These are phyloP conservation scores for Yamadazyma sp. DNA, from an alignment of 1,139 yeast genomes.

Conservation along the genomic window DNA sequence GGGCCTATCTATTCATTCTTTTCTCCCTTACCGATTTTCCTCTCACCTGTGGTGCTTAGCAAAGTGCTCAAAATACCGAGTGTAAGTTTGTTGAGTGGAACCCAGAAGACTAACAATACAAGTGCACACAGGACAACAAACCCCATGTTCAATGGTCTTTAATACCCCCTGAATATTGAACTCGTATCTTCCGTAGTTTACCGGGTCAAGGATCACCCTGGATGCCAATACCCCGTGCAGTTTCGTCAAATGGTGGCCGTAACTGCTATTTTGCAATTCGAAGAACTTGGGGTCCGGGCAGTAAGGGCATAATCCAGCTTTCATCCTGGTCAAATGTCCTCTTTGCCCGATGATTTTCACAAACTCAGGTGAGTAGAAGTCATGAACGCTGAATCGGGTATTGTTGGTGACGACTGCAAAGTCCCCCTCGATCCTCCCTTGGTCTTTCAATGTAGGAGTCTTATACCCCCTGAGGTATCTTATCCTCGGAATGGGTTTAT, in stretches of 20 bases:
- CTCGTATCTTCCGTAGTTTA: conserved; percentile 6
- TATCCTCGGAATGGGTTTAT: conserved; percentile 1
- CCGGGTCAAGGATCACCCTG: conserved; percentile 8
- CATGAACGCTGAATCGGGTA: conserved; percentile 3
- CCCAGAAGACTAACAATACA: conserved; percentile 5
- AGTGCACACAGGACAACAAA: conserved; percentile 8
- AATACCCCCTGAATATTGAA: conserved; percentile 3
- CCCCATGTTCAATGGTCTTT: conserved; percentile 5
- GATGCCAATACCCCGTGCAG: conserved; percentile 8
- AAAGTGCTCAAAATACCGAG: conserved; percentile 10
- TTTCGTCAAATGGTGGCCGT: conserved; percentile 8
- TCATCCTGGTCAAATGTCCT: neutral
- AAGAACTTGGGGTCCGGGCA: conserved; percentile 6
- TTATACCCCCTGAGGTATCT: conserved; percentile 8
- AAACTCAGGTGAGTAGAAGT: conserved; percentile 10
- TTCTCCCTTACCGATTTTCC: neutral
- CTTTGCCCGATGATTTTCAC: conserved; percentile 1
- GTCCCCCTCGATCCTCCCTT: neutral
- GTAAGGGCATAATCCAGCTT: conserved; percentile 10
- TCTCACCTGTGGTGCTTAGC: conserved; percentile 4
- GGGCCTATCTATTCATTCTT: too few relatives aligned
- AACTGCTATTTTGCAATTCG: conserved; percentile 8
- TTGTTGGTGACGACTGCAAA: conserved; percentile 6
- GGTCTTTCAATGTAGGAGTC: neutral
- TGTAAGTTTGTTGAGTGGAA: neutral